Evolutionary conservation across 108 stramenopile species (phyloP).

Genomic region (Pseudonitzschia multiseries): DNA sequence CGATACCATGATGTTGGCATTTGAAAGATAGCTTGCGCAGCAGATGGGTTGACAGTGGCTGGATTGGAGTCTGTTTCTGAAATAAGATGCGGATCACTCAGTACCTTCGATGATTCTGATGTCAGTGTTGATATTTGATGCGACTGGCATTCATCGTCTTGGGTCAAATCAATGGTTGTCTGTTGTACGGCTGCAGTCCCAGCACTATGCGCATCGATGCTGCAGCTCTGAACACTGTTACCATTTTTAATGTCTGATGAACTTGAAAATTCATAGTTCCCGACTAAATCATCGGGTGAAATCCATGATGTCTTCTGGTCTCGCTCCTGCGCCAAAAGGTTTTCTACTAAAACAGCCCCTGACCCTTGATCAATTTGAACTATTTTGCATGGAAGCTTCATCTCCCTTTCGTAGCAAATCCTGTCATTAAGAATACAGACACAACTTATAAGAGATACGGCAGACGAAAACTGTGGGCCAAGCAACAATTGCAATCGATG

Average conservation of each 20-base stretch:
- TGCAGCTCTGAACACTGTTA: not conserved
- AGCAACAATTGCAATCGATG: not conserved
- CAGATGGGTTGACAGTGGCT: not conserved
- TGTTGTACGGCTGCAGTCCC: not conserved
- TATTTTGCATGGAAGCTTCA: conserved; percentile 8
- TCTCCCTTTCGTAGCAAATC: conserved; percentile 12
- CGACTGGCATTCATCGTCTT: not conserved
- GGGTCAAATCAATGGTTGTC: not conserved
- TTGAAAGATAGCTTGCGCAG: not conserved
- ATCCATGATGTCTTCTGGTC: conserved; percentile 2
- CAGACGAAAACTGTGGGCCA: not conserved
- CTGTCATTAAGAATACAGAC: not conserved
- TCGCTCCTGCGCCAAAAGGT: not conserved
- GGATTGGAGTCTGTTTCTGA: not conserved
- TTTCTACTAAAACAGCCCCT: conserved; percentile 1
- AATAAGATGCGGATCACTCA: not conserved
- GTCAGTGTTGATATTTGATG: not conserved
- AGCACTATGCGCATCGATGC: not conserved
- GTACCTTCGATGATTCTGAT: not conserved
- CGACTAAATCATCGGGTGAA: conserved; percentile 14
- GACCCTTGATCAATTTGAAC: not conserved
- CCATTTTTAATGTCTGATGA: not conserved
- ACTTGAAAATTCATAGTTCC: not conserved
- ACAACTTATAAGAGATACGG: not conserved
- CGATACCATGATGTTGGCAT: not conserved